Evolutionary conservation across 495 filamentous ascomycete genomes (phyloP), one percentile per base, ranked within the genome.

Genomic region (Penicillium bovifimosum): DNA sequence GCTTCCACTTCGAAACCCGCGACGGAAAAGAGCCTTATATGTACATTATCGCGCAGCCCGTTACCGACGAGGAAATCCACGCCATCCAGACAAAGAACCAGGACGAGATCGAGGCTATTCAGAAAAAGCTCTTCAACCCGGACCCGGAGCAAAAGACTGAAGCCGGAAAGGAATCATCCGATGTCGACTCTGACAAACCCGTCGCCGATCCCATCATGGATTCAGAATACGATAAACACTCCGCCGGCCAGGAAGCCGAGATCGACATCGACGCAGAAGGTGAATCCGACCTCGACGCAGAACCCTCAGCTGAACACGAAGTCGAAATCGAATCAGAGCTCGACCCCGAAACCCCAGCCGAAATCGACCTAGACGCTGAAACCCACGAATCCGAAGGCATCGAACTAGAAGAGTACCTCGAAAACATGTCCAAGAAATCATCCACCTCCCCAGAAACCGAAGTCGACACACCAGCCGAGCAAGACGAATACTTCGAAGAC

Each of bases 31-130:
- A 73, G 0, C 83, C 86, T 1, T 86, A 82, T 59, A 96, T 96
- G 89, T 88, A 90, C 60, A 80, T 96, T 24, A 91, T 95, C 59
- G 90, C 84, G 24, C 86, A 95, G 68, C 92, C 93, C 8, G 84
- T 96, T 14, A 80, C 81, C 0, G 78, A 86, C 11, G 77, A 81
- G 7, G 74, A 88, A 41, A 87, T 95, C 33, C 71, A 86, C 11
- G 67, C 74, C 9, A 88, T 96, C 36, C 95, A 98, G 69, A 76
- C 68, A 6, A 75, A 74, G 29, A 84, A 80, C 38, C 74, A 77
- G 38, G 78, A 69, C 9, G 73, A 77, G 41, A 77, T 91, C 11
- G 79, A 86, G 34, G 81, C 80, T 24, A 89, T 88, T 52, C 85
- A 92, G 67, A 72, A 73, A 20, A 69, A 77, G 0, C 73, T 95